phyloP scores from a whole-genome alignment of 208 protist species.

The Herpetomonas tarakana region DNA sequence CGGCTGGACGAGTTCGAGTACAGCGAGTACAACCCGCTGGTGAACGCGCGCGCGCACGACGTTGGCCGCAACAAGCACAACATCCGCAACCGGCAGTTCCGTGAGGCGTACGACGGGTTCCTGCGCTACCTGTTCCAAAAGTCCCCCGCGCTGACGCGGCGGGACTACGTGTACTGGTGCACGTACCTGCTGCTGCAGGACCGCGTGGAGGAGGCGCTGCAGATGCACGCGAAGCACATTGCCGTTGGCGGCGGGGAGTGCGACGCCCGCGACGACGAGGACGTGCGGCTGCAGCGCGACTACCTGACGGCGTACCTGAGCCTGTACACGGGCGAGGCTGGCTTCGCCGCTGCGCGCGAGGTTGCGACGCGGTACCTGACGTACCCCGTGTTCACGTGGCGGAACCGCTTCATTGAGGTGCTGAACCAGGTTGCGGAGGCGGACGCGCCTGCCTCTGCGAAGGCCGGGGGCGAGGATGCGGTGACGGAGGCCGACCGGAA shows the following conservation, averaged over 20 bases:
- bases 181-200: conserved; percentile 18
- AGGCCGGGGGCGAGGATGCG: conserved; percentile 1
- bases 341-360: conserved; percentile 5
- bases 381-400: conserved; percentile 19
- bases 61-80: conserved; percentile 15
- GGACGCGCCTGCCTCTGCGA: neutral
- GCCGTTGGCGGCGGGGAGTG: neutral
- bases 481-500: conserved; percentile 7
- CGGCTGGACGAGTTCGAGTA: conserved; percentile 10
- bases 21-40: conserved; percentile 19
- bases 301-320: conserved; percentile 17
- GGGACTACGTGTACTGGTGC: conserved; percentile 8
- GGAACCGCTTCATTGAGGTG: conserved; percentile 19
- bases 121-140: conserved; percentile 12
- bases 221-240: conserved; percentile 4
- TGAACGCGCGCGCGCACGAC: conserved; percentile 14
- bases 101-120: conserved; percentile 9
- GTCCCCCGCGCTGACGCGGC: conserved; percentile 1
- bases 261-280: neutral
- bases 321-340: conserved; percentile 5
- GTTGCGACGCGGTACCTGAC: conserved; percentile 12
- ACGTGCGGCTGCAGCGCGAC: conserved; percentile 12
- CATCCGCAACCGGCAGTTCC: conserved; percentile 15
- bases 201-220: conserved; percentile 8
- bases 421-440: conserved; percentile 14